Evolutionary conservation across 768 basidiomycete species (phyloP).

Genomic region (Auricularia cornea): DNA sequence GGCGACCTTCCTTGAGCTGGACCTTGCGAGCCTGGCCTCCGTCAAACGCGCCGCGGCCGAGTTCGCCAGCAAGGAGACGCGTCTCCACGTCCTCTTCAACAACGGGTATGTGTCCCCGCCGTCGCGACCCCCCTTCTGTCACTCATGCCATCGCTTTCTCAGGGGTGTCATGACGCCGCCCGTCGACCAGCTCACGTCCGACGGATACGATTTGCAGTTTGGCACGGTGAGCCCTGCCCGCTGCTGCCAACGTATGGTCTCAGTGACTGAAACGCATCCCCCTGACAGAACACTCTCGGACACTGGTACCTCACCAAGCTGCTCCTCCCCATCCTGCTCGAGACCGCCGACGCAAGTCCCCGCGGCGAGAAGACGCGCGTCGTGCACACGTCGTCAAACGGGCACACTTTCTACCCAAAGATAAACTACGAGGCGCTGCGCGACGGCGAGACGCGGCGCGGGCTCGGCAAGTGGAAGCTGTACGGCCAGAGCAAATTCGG

Average conservation of each 20-base stretch:
- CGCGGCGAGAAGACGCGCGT: constrained; percentile 35
- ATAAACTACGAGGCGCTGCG: background rate
- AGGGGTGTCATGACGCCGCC: constrained; percentile 7
- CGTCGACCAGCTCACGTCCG: background rate
- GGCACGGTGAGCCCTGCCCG: constrained; percentile 1
- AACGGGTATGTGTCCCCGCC: background rate
- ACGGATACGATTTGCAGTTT: constrained; percentile 10
- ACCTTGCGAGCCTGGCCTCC: constrained; percentile 3
- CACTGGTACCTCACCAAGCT: constrained; percentile 22
- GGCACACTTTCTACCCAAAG: background rate
- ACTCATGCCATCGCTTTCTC: too few relatives aligned
- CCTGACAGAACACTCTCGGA: constrained; percentile 26
- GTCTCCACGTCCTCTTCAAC: background rate
- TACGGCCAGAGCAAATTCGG: background rate
- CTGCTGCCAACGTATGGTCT: background rate
- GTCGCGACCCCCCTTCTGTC: too few relatives aligned
- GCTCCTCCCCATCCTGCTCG: constrained; percentile 33
- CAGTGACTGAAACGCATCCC: too few relatives aligned
- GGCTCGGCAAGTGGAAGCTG: background rate
- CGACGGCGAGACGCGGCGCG: constrained; percentile 3
- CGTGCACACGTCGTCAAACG: constrained; percentile 22
- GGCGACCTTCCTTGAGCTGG: constrained; percentile 2
- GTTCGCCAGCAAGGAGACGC: constrained; percentile 2
- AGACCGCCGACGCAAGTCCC: constrained; percentile 18
- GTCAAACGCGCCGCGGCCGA: constrained; percentile 3